Percentiles rank a stretch among this genome's conserved stretches.
phyloP scores from a whole-genome alignment of 2,329 filamentous ascomycete species.

The Talaromyces rugulosus region DNA sequence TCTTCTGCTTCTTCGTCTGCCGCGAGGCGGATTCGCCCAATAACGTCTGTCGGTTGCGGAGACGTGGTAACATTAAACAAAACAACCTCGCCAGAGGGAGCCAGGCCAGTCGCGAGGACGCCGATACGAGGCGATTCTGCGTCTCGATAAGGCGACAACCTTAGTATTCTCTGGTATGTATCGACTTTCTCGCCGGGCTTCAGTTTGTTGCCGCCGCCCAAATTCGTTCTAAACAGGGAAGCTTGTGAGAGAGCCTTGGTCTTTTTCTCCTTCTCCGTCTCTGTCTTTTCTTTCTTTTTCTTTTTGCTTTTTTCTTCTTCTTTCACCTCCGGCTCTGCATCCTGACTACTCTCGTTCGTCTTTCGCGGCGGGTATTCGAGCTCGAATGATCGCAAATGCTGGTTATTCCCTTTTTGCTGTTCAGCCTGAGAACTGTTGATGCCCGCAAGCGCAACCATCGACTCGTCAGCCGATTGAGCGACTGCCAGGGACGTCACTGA shows the following conservation, averaged over 20 bases:
- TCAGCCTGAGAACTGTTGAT: constrained; percentile 76
- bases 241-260: constrained; percentile 48
- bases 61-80: constrained; percentile 66
- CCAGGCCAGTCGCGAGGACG: constrained; percentile 73
- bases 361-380: constrained; percentile 53
- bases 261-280: constrained; percentile 17
- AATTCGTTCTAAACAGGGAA: constrained; percentile 46
- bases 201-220: neutral
- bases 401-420: constrained; percentile 70
- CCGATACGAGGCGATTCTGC: constrained; percentile 62
- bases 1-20: constrained; percentile 50
- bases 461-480: constrained; percentile 55
- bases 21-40: constrained; percentile 50
- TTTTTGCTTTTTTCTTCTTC: constrained; percentile 17
- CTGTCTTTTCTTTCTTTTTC: constrained; percentile 17
- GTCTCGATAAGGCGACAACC: constrained; percentile 53
- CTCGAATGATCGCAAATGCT: constrained; percentile 75
- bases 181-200: constrained; percentile 42
- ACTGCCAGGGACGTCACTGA: constrained; percentile 79
- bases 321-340: constrained; percentile 16
- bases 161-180: constrained; percentile 56
- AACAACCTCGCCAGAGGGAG: constrained; percentile 71
- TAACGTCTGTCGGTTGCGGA: constrained; percentile 49
- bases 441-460: constrained; percentile 62
- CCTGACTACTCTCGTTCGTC: constrained; percentile 16